Evolutionary conservation across 108 stramenopile genomes (phyloP).

Genomic region (Fistulifera pelliculosa): DNA sequence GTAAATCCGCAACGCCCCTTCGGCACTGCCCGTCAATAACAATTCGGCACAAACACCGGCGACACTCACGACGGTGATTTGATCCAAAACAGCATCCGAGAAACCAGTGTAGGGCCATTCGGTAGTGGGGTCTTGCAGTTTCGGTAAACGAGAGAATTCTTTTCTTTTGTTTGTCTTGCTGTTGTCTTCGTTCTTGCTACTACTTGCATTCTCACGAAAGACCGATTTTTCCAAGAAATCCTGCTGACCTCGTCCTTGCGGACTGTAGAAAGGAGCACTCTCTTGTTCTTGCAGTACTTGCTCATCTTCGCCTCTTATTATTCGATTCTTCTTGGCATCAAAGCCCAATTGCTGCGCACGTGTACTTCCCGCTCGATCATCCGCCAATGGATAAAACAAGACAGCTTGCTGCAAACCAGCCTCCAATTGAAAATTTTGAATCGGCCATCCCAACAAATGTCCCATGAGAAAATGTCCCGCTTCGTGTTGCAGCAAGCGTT

Average conservation of each 20-base stretch:
- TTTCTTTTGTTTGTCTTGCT: constrained; percentile 32
- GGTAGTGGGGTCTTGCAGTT: constrained; percentile 41
- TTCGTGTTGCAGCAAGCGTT: constrained; percentile 80
- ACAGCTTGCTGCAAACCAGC: constrained; percentile 79
- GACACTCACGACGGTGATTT: constrained; percentile 63
- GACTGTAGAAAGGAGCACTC: constrained; percentile 50
- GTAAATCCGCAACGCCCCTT: constrained; percentile 70
- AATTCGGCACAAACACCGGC: constrained; percentile 83
- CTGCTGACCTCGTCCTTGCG: constrained; percentile 43
- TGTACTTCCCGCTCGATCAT: constrained; percentile 41
- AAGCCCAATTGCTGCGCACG: constrained; percentile 59
- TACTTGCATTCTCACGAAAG: constrained; percentile 58
- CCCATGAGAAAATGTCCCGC: constrained; percentile 80
- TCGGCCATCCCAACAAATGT: constrained; percentile 65
- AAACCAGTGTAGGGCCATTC: constrained; percentile 81
- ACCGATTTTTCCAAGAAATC: constrained; percentile 38
- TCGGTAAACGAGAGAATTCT: constrained; percentile 41
- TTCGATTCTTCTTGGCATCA: constrained; percentile 17
- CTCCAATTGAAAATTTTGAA: constrained; percentile 54
- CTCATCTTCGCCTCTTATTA: constrained; percentile 1
- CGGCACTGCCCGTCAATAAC: constrained; percentile 45
- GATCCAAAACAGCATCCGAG: constrained; percentile 63
- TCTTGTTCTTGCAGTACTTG: neutral
- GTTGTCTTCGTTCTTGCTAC: constrained; percentile 36
- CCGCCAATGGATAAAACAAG: constrained; percentile 73